Percentiles rank a stretch among this genome's conserved stretches.
phyloP scores from a whole-genome alignment of 75 land plant genomes.

The Isoetes taiwanensis region DNA sequence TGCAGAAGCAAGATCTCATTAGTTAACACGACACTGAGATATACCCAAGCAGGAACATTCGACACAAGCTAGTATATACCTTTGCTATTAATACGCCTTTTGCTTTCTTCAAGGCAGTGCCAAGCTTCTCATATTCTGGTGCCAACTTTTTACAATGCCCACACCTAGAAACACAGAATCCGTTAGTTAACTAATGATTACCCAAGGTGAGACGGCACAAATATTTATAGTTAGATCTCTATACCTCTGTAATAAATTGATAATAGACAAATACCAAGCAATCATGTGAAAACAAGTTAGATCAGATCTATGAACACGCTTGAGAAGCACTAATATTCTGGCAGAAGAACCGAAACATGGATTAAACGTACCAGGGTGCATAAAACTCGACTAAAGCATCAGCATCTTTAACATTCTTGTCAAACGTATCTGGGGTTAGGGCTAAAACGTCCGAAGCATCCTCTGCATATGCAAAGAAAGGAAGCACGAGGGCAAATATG shows the following conservation, averaged over 20 bases:
- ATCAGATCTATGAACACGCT: neutral
- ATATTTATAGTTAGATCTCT: too few relatives aligned
- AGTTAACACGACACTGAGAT: neutral
- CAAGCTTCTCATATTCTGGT: constrained; percentile 94
- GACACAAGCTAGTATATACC: constrained; percentile 21
- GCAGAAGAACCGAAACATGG: neutral
- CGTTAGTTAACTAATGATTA: too few relatives aligned
- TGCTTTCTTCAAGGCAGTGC: constrained; percentile 62
- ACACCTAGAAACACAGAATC: constrained; percentile 44
- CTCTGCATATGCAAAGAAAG: too few relatives aligned
- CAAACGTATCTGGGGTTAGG: constrained; percentile 65
- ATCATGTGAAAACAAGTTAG: neutral
- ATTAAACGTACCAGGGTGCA: constrained; percentile 66
- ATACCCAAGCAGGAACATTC: neutral
- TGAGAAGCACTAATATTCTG: neutral
- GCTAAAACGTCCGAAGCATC: constrained; percentile 66
- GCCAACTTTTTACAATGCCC: constrained; percentile 98
- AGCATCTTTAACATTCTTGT: constrained; percentile 58
- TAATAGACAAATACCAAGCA: neutral
- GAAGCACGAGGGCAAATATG: too few relatives aligned
- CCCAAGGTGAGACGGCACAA: too few relatives aligned
- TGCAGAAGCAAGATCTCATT: too few relatives aligned
- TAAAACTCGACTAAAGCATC: constrained; percentile 94
- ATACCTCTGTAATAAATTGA: too few relatives aligned
- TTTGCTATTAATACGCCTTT: constrained; percentile 84